phyloP scores from a whole-genome alignment of 139 green algal genomes.

The Coccomyxa sp. region DNA sequence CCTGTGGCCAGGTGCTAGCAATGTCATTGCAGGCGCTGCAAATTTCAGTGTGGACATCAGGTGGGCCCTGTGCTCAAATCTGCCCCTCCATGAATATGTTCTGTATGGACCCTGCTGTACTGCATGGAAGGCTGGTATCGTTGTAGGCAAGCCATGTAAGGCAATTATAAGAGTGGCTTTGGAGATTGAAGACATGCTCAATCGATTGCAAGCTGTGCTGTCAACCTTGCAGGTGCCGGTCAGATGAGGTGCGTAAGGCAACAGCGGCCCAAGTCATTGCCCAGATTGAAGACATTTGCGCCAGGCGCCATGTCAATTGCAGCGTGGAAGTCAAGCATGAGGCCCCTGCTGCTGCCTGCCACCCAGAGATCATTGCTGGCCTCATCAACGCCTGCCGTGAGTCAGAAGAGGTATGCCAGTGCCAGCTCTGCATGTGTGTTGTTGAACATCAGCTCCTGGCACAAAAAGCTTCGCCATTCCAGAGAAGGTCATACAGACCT shows the following conservation, averaged over 20 bases:
- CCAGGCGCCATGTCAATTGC: conserved; percentile 39
- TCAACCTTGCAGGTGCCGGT: conserved; percentile 21
- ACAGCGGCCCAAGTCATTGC: conserved; percentile 23
- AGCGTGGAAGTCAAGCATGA: conserved; percentile 48
- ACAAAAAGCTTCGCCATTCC: no score
- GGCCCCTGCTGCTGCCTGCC: conserved; percentile 41
- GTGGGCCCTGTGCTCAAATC: neutral
- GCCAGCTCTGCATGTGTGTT: no score
- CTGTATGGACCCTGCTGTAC: no score
- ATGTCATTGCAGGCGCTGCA: conserved; percentile 77
- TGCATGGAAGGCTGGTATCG: no score
- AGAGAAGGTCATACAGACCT: no score
- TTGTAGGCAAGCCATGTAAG: no score
- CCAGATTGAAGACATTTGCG: conserved; percentile 22
- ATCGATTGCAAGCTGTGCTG: neutral
- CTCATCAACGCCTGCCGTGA: neutral
- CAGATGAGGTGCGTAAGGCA: conserved; percentile 22
- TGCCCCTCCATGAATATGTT: neutral
- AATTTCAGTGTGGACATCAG: conserved; percentile 73
- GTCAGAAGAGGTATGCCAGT: neutral
- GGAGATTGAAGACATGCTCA: no score
- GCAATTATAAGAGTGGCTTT: no score
- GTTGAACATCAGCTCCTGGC: no score
- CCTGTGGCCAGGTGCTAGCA: conserved; percentile 74
- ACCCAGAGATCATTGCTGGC: conserved; percentile 32